Evolutionary conservation across 495 filamentous ascomycete species (phyloP).

Genomic region (Aspergillus campestris): DNA sequence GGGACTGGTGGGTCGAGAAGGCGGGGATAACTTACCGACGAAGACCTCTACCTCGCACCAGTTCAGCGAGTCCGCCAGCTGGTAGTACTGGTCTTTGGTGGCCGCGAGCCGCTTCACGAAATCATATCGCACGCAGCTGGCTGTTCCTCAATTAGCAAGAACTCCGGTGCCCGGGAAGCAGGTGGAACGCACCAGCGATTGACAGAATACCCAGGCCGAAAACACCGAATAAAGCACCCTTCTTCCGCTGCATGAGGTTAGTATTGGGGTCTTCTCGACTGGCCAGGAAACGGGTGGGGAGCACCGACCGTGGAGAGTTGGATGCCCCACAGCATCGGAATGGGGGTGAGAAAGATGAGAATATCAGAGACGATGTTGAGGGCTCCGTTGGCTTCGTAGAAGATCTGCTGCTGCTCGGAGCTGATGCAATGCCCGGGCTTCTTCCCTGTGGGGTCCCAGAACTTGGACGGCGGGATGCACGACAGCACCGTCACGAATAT

Average conservation of each 20-base stretch:
- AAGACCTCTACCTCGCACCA: constrained; percentile 11
- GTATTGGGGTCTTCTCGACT: background rate
- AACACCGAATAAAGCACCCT: constrained; percentile 1
- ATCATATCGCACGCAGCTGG: constrained; percentile 7
- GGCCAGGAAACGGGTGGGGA: background rate
- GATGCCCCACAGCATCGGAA: constrained; percentile 28
- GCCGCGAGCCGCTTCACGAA: constrained; percentile 1
- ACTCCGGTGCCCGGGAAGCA: background rate
- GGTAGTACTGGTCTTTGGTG: constrained; percentile 6
- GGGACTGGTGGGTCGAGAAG: background rate
- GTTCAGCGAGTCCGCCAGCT: constrained; percentile 10
- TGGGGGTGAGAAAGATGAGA: constrained; percentile 27
- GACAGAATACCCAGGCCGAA: constrained; percentile 7
- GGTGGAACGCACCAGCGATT: constrained; percentile 1
- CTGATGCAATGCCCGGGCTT: constrained; percentile 1
- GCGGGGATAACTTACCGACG: constrained; percentile 3
- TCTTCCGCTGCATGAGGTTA: constrained; percentile 6
- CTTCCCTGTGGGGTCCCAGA: background rate
- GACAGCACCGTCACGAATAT: background rate
- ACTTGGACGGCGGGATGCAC: constrained; percentile 4
- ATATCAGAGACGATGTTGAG: constrained; percentile 30
- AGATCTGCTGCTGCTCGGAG: constrained; percentile 2
- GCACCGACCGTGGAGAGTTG: constrained; percentile 16
- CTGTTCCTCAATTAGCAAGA: background rate
- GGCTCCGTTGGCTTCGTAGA: constrained; percentile 10